Percentiles rank a stretch among this genome's conserved stretches.
Evolutionary conservation across 78 protist genomes (phyloP).

Genomic region (Monosiga brevicollis): DNA sequence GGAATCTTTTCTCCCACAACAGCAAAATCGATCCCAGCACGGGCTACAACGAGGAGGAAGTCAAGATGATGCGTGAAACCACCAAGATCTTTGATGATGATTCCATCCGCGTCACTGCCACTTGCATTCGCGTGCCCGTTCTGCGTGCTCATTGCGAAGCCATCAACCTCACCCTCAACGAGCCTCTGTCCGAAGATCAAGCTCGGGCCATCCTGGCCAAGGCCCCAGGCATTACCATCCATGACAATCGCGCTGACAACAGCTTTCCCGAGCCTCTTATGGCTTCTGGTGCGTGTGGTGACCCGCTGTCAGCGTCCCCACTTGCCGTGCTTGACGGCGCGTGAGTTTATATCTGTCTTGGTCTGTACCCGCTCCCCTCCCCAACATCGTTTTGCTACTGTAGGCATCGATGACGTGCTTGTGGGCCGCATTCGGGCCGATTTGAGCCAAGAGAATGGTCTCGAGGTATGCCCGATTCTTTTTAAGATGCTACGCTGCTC

Average conservation of each 20-base stretch:
- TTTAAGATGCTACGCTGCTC: no score
- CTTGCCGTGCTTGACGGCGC: no score
- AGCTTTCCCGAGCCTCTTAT: not conserved
- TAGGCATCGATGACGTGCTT: not conserved
- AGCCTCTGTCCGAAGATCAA: not conserved
- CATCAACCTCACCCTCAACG: not conserved
- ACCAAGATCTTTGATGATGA: not conserved
- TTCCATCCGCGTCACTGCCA: not conserved
- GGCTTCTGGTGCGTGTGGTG: not conserved
- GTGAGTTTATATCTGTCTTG: not conserved
- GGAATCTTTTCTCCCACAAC: not conserved
- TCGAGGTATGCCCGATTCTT: no score
- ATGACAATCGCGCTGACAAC: not conserved
- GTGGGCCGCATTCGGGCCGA: not conserved
- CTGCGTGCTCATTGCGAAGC: not conserved
- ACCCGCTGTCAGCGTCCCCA: no score
- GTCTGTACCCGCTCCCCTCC: no score
- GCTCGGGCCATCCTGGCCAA: not conserved
- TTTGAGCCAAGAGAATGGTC: no score
- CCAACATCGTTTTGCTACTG: no score
- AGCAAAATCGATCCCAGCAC: not conserved
- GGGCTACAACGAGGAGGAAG: not conserved
- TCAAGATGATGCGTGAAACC: not conserved
- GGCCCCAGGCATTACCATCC: not conserved
- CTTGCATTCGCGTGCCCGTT: not conserved